Evolutionary conservation across 2,329 filamentous ascomycete species (phyloP), one percentile per base, ranked within the genome.

Genomic region (Venturia aucupariae): DNA sequence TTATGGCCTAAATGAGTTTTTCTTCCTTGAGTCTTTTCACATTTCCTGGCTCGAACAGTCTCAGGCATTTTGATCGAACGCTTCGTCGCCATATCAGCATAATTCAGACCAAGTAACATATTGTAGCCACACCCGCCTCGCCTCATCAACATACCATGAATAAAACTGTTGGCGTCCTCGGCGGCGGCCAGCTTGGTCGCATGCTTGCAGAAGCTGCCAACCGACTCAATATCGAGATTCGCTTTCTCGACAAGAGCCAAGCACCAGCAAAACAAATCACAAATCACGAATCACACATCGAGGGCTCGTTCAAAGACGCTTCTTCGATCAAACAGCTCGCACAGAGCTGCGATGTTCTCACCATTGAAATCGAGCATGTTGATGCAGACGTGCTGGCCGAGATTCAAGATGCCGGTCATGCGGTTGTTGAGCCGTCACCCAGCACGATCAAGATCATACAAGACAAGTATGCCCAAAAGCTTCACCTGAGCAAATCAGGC

Each of bases 291-390:
- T 80, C 82, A 68, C 91, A 97, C 73, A 84, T 96, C 65, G 83
- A 86, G 22, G 93, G 92, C 65, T 96, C 92, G 0, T 97, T 96
- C 82, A 92, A 91, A 73, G 89, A 96, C 69, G 80, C 87, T 0
- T 84, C 84, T 41, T 88, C 90, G 68, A 92, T 97, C 68, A 85
- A 86, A 54, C 82, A 90, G 74, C 81, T 97, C n/a, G 92, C 93
- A 2, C 78, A 83, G 46, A 78, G 81, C 41, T 91, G 87, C 70
- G 90, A 96, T 73, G 85, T 96, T 19, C 80, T 97, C 67, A 97
- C 92, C 0, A 90, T 96, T 17, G 93, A 97, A 76, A 97, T 96
- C 68, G 93, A 97, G 80, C 93, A 97, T 76, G 89, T 97, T 65
- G 86, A 97, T 75, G 94, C 91, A n/a, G 81, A 90, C 63, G 88